Conservation (phyloP, 495 filamentous ascomycete species). For the Opeltia flavorubescens region DNA sequence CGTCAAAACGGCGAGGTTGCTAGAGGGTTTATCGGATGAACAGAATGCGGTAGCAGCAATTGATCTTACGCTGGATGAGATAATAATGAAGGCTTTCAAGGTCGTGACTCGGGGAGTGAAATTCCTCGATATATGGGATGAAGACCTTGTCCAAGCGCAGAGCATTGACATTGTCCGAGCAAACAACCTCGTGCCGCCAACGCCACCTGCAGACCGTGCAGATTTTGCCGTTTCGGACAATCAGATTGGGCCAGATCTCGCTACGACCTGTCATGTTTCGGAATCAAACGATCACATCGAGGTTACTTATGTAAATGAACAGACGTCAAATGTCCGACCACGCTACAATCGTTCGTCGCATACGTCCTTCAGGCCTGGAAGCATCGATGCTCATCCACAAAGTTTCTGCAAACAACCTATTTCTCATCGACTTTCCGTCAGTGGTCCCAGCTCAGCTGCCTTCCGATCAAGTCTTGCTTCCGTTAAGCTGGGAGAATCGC, state of each 20-base stretch:
- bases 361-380: conserved; percentile 12
- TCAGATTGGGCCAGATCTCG: background rate
- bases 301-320: conserved; percentile 6
- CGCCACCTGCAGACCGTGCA: conserved; percentile 49
- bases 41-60: conserved; percentile 41
- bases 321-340: conserved; percentile 7
- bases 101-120: conserved; percentile 81
- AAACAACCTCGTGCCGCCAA: conserved; percentile 44
- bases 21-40: conserved; percentile 49
- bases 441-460: conserved; percentile 27
- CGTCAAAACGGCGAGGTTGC: conserved; percentile 70
- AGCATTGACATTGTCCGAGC: conserved; percentile 43
- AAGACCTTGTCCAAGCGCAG: conserved; percentile 43
- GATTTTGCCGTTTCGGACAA: conserved; percentile 7
- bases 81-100: conserved; percentile 85
- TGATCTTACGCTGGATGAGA: conserved; percentile 73
- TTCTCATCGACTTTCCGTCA: conserved; percentile 43
- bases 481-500: conserved; percentile 53
- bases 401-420: conserved; percentile 35
- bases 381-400: conserved; percentile 4
- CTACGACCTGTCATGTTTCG: background rate
- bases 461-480: conserved; percentile 43
- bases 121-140: conserved; percentile 82
- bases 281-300: conserved; percentile 3
- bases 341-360: conserved; percentile 15